These are phyloP conservation scores for Aspergillus conjunctus DNA, from an alignment of 495 filamentous ascomycete genomes.

Conservation along the genomic window DNA sequence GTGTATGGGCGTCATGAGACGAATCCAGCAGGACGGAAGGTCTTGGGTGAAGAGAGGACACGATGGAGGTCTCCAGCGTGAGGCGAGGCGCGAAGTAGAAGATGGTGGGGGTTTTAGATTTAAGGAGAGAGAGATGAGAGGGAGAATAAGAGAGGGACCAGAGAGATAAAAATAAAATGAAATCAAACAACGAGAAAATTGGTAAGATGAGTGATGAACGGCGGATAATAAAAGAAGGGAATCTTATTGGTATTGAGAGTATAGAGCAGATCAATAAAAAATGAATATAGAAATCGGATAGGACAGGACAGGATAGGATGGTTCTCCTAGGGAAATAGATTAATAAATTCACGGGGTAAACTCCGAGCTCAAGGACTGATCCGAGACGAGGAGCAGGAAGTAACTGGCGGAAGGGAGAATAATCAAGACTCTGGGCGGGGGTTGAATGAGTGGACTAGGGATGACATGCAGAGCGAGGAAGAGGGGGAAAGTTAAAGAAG, in stretches of 20 bases:
- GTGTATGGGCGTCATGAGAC: conserved; percentile 21
- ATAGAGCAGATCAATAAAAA: conserved; percentile 1
- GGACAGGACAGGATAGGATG: background rate
- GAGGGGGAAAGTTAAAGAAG: background rate
- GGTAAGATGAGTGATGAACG: background rate
- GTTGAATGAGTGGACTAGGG: background rate
- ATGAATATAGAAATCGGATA: background rate
- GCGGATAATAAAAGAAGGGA: conserved; percentile 5
- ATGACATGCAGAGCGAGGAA: conserved; percentile 17
- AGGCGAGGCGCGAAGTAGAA: conserved; percentile 10
- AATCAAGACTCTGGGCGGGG: background rate
- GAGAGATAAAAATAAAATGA: conserved; percentile 10
- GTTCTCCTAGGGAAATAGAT: background rate
- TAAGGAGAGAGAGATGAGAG: conserved; percentile 2
- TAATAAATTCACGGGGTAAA: conserved; percentile 14
- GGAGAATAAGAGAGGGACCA: background rate
- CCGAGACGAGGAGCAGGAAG: conserved; percentile 15
- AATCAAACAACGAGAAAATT: background rate
- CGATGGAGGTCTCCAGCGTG: conserved; percentile 28
- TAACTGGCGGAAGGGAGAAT: conserved; percentile 18
- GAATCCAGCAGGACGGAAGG: conserved; percentile 10
- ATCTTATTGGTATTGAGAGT: conserved; percentile 5
- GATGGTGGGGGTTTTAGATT: background rate
- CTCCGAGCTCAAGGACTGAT: conserved; percentile 16
- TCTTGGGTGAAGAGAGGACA: conserved; percentile 18